Conservation (phyloP, 306 rosid genomes). For the Trifolium repens region DNA sequence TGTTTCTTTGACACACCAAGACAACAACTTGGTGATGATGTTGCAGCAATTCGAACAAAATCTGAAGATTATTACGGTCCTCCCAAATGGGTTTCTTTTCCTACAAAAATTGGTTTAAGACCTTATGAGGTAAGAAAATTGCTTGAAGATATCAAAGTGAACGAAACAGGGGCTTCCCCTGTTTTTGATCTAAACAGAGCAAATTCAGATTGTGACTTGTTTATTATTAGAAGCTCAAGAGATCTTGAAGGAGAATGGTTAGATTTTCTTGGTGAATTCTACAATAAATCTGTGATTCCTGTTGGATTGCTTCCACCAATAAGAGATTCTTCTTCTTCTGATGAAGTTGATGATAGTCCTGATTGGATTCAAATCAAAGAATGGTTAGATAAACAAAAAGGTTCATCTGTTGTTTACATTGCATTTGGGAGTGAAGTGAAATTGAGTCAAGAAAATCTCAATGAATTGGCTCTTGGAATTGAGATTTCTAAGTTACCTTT, state of each 20-base stretch:
- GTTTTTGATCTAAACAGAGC: slow-evolving; percentile 44
- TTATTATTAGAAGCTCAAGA: slow-evolving; percentile 47
- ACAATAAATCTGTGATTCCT: slow-evolving; percentile 46
- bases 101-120: slow-evolving; percentile 44
- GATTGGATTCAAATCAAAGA: slow-evolving; percentile 51
- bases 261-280: slow-evolving; percentile 40
- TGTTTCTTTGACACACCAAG: slow-evolving; percentile 52
- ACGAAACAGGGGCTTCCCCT: slow-evolving; percentile 49
- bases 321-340: slow-evolving; percentile 2
- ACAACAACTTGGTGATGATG: slow-evolving; percentile 44
- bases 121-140: slow-evolving; percentile 41
- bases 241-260: slow-evolving; percentile 52
- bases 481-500: slow-evolving; percentile 59
- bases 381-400: slow-evolving; percentile 41
- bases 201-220: slow-evolving; percentile 48
- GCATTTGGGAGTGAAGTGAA: slow-evolving; percentile 70
- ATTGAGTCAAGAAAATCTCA: slow-evolving; percentile 50
- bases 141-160: slow-evolving; percentile 38
- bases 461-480: slow-evolving; percentile 49
- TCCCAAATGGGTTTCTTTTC: slow-evolving; percentile 51
- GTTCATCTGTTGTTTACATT: slow-evolving; percentile 56
- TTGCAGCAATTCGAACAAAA: slow-evolving; percentile 17
- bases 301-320: slow-evolving; percentile 51
- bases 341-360: slow-evolving; percentile 27
- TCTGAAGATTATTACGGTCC: slow-evolving; percentile 50